phyloP scores from a whole-genome alignment of 2,329 filamentous ascomycete genomes.

The Verticillium longisporum region DNA sequence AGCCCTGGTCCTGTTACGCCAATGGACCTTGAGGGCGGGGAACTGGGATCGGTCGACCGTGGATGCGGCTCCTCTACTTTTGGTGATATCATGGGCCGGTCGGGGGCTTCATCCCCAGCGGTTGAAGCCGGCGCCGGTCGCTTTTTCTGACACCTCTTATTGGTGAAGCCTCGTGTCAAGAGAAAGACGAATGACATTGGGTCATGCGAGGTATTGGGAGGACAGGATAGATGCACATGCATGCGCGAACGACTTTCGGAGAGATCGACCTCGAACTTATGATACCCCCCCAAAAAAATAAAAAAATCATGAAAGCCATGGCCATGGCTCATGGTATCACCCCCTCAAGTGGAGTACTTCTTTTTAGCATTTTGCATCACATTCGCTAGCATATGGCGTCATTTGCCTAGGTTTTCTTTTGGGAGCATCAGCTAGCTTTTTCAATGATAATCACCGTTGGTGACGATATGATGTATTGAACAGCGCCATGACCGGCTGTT shows the following conservation, averaged over 20 bases:
- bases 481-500: too few relatives aligned
- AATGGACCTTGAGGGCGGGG: conserved; percentile 42
- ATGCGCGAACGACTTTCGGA: neutral
- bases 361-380: neutral
- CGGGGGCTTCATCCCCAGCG: conserved; percentile 22
- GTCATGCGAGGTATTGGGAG: neutral
- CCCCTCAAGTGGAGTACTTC: neutral
- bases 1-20: conserved; percentile 57
- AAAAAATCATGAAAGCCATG: too few relatives aligned
- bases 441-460: too few relatives aligned
- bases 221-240: neutral
- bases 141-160: conserved; percentile 12
- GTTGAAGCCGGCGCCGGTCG: conserved; percentile 22
- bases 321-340: neutral
- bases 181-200: neutral
- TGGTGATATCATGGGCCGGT: conserved; percentile 20
- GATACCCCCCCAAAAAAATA: conserved; percentile 5
- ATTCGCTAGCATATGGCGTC: neutral
- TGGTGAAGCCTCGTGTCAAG: neutral
- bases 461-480: too few relatives aligned
- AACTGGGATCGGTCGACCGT: conserved; percentile 29
- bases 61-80: conserved; percentile 14
- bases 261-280: conserved; percentile 3
- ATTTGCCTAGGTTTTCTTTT: neutral
- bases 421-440: too few relatives aligned